Base-by-base conservation (phyloP, 2,329 filamentous ascomycete genomes). In the Hymenoscyphus albidus region DNA sequence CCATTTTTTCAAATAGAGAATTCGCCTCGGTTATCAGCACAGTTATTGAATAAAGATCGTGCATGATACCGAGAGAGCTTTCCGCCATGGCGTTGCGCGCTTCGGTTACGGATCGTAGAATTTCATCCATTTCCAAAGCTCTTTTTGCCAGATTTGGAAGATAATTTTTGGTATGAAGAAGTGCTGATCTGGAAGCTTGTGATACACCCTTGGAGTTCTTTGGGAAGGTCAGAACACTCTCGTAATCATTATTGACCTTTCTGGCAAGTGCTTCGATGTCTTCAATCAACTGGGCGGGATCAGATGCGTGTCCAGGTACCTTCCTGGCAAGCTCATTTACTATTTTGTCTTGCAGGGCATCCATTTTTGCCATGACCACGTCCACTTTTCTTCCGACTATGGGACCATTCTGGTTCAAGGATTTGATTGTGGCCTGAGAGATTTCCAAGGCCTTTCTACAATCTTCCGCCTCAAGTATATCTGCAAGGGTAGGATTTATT, bases 161-260 rank as follows among this genome's bases (percentile, higher is more conserved):
- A 14, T 88, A 77, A 51, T 84, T 82, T 70, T 87, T 85, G 0
- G 86, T 89, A 70, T 89, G 87, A 22, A 83, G 83, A 5, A 82
- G 83, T 6, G 87, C 87, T 44, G 83, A 85, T 72, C 86, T 88
- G 22, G 87, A 88, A 7, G 83, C 85, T 71, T 87, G 85, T 1
- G 82, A 79, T 16, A 88, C 73, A 68, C 87, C 86, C 70, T 88
- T 88, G n/a, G 88, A 80, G 51, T 88, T 88, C 68, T 86, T 85
- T 1, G 86, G 80, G 68, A 93, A 88, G 5, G 84, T 83, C 56
- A 92, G 80, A 12, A 92, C 86, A 69, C 91, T 88, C 70, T 93
- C 89, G 73, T 92, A 91, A 76, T 98, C 95, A 5, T 89, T 91
- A 58, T 88, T 87, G 59, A 99, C 90, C 77, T 97, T 97, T 72